Evolutionary conservation across 441 rosid species (phyloP).

Genomic region (Populus hybrid): DNA sequence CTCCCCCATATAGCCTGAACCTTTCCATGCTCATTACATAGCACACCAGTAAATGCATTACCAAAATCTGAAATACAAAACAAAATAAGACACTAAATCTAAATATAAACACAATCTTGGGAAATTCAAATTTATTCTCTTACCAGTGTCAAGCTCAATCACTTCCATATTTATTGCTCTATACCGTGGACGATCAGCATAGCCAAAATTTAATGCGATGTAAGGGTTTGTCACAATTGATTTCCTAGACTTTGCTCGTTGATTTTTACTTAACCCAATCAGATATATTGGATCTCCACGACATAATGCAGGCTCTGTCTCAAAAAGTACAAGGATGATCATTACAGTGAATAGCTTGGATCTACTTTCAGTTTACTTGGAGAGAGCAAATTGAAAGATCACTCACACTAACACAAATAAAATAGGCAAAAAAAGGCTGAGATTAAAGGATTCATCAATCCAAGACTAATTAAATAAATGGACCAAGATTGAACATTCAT

Average conservation of each 20-base stretch:
- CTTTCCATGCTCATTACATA: slow-evolving; percentile 84
- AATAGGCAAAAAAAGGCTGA: not conserved
- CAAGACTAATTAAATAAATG: not conserved
- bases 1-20: slow-evolving; percentile 98
- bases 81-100: slow-evolving; percentile 12
- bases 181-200: slow-evolving; percentile 84
- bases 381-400: not conserved
- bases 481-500: not conserved
- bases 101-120: slow-evolving; percentile 7
- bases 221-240: slow-evolving; percentile 87
- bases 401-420: not conserved
- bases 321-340: slow-evolving; percentile 17
- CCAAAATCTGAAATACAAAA: slow-evolving; percentile 75
- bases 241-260: slow-evolving; percentile 91
- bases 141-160: slow-evolving; percentile 95
- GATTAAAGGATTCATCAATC: not conserved
- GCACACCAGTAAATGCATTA: slow-evolving; percentile 85
- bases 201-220: slow-evolving; percentile 74
- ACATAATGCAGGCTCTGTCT: slow-evolving; percentile 73
- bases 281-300: slow-evolving; percentile 95
- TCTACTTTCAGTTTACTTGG: not conserved
- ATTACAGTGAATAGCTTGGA: not conserved
- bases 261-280: slow-evolving; percentile 83
- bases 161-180: slow-evolving; percentile 97
- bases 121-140: slow-evolving; percentile 11